Percentiles rank a stretch among this genome's conserved stretches.
Conservation (phyloP, 2,329 filamentous ascomycete genomes). For the Colletotrichum sp. region DNA sequence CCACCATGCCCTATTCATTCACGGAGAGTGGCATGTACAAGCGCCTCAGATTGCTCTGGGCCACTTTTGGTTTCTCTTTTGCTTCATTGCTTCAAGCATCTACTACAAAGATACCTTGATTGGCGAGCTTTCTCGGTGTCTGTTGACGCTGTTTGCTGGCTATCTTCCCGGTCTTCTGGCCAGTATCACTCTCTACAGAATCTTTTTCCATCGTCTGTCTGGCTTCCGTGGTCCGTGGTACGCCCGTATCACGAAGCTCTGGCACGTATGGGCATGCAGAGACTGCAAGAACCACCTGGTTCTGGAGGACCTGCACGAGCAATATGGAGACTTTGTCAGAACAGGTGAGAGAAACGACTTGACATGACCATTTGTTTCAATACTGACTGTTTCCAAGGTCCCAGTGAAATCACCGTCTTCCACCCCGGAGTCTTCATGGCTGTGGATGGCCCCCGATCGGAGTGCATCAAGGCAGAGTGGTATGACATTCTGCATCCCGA, state of each 20-base stretch:
- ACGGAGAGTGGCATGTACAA: slow-evolving; percentile 30
- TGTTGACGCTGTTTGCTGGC: slow-evolving; percentile 4
- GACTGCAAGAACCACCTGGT: slow-evolving; percentile 27
- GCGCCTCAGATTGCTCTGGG: slow-evolving; percentile 22
- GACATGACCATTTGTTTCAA: neutral
- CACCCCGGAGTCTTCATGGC: slow-evolving; percentile 27
- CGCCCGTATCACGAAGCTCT: slow-evolving; percentile 40
- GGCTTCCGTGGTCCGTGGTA: slow-evolving; percentile 41
- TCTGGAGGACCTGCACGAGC: slow-evolving; percentile 22
- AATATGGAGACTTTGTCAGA: slow-evolving; percentile 31
- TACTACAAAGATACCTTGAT: neutral
- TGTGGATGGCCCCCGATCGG: slow-evolving; percentile 27
- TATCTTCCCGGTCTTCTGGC: slow-evolving; percentile 20
- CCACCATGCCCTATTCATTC: slow-evolving; percentile 25
- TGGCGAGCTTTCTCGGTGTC: neutral
- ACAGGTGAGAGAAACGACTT: slow-evolving; percentile 21
- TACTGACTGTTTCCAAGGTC: slow-evolving; percentile 12
- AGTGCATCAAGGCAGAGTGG: slow-evolving; percentile 30
- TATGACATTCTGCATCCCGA: slow-evolving; percentile 29
- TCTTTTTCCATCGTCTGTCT: slow-evolving; percentile 41
- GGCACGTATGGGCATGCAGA: slow-evolving; percentile 32
- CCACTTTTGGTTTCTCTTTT: slow-evolving; percentile 14
- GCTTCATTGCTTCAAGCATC: neutral
- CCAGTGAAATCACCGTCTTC: slow-evolving; percentile 28
- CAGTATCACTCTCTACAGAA: slow-evolving; percentile 43